Evolutionary conservation across 805 yeast species (phyloP).

Genomic region (Debaryomyces tyrocola): DNA sequence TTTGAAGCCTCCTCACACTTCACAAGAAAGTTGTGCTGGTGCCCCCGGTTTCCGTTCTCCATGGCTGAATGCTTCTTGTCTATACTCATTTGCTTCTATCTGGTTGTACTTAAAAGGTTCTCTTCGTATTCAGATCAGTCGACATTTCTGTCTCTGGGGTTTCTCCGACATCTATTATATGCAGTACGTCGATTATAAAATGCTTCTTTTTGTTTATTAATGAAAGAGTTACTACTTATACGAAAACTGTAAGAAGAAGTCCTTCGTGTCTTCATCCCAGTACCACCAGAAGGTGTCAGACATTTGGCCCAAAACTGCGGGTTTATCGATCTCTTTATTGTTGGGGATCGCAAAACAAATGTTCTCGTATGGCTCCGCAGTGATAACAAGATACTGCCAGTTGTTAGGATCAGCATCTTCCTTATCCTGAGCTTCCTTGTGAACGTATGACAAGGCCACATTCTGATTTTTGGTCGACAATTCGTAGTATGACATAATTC

Average conservation of each 20-base stretch:
- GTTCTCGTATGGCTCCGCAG: slow-evolving; percentile 91
- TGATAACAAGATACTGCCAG: slow-evolving; percentile 71
- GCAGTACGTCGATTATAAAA: too few species aligned
- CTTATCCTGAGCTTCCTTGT: slow-evolving; percentile 14
- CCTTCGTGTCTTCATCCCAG: slow-evolving; percentile 71
- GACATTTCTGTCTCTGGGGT: too few species aligned
- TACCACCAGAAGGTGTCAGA: slow-evolving; percentile 55
- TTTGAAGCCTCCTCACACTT: slow-evolving; percentile 33
- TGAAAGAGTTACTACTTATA: slow-evolving; percentile 29
- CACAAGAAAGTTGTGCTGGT: slow-evolving; percentile 11
- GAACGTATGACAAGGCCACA: slow-evolving; percentile 23
- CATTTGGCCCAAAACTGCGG: slow-evolving; percentile 21
- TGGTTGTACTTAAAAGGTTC: too few species aligned
- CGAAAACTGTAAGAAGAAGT: slow-evolving; percentile 70
- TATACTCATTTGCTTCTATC: too few species aligned
- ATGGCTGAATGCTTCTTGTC: too few species aligned
- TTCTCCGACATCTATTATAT: too few species aligned
- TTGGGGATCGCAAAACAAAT: slow-evolving; percentile 74
- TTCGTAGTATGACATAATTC: slow-evolving; percentile 82
- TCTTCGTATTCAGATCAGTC: too few species aligned
- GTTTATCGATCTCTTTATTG: slow-evolving; percentile 48
- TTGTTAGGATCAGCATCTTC: slow-evolving; percentile 29
- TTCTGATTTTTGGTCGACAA: slow-evolving; percentile 41
- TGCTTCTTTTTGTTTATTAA: too few species aligned
- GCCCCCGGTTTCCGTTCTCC: too few species aligned